Conservation (phyloP, 1,139 yeast species). For the Suhomyces chickasaworum region DNA sequence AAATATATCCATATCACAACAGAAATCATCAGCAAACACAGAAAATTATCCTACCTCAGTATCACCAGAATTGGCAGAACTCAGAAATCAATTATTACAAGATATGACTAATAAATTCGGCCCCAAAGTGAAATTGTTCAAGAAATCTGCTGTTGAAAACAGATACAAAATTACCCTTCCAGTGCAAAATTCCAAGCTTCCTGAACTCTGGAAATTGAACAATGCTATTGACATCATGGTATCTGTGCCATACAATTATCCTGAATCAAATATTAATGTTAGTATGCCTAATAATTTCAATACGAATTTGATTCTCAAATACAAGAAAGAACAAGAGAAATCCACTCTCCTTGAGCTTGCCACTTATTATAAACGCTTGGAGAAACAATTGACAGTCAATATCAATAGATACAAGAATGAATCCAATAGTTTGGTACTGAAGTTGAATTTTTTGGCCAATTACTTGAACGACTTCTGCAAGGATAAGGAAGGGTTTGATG, state of each 20-base stretch:
- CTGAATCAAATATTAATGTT: conserved; percentile 19
- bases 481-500: conserved; percentile 18
- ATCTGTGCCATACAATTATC: conserved; percentile 21
- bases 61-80: conserved; percentile 15
- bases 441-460: conserved; percentile 34
- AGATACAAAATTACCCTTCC: conserved; percentile 29
- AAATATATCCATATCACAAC: not conserved
- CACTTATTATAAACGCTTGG: conserved; percentile 24
- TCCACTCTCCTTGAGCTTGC: conserved; percentile 19
- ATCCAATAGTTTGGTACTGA: conserved; percentile 23
- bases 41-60: conserved; percentile 8
- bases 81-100: conserved; percentile 23
- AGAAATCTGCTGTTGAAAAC: conserved; percentile 22
- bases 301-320: conserved; percentile 25
- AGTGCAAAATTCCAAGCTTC: conserved; percentile 16
- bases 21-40: not conserved
- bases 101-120: conserved; percentile 30
- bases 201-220: conserved; percentile 19
- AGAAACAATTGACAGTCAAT: conserved; percentile 28
- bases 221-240: conserved; percentile 21
- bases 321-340: conserved; percentile 17
- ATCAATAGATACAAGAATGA: conserved; percentile 21
- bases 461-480: conserved; percentile 29
- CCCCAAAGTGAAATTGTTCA: conserved; percentile 28
- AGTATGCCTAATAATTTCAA: conserved; percentile 29